Conservation (phyloP, 1,284 basidiomycete genomes). For the Inonotus obliquus region DNA sequence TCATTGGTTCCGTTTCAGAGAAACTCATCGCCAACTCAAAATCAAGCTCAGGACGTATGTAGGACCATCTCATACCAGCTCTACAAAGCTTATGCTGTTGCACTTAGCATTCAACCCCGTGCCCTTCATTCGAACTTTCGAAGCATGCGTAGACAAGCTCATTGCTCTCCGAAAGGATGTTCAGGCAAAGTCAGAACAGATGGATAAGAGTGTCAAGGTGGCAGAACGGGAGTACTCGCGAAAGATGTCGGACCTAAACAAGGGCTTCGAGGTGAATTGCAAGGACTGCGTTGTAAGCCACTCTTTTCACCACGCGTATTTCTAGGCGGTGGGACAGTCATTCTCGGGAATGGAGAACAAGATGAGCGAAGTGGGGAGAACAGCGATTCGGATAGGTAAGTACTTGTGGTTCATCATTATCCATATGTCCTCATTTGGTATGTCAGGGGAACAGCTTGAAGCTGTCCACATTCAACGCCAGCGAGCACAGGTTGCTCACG, state of each 20-base stretch:
- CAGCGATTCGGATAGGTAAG: slow-evolving; percentile 89
- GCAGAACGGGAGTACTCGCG: slow-evolving; percentile 93
- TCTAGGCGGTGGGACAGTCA: slow-evolving; percentile 74
- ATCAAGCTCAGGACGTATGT: slow-evolving; percentile 77
- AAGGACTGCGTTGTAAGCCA: not conserved
- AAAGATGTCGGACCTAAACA: slow-evolving; percentile 88
- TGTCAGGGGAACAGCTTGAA: slow-evolving; percentile 89
- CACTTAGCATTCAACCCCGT: slow-evolving; percentile 84
- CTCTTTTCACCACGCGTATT: not conserved
- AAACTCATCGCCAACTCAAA: slow-evolving; percentile 83
- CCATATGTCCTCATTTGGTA: not conserved
- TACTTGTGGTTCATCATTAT: slow-evolving; percentile 4
- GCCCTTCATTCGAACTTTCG: slow-evolving; percentile 91
- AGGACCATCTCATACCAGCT: not conserved
- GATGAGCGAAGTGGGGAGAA: slow-evolving; percentile 92
- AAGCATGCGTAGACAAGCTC: slow-evolving; percentile 83
- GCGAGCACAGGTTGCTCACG: slow-evolving; percentile 89
- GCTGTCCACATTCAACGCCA: slow-evolving; percentile 90
- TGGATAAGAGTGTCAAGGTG: slow-evolving; percentile 87
- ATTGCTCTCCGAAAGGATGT: slow-evolving; percentile 85
- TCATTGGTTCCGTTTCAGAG: slow-evolving; percentile 82
- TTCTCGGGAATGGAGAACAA: slow-evolving; percentile 82
- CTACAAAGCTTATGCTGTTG: not conserved
- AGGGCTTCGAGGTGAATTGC: slow-evolving; percentile 79
- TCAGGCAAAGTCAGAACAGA: slow-evolving; percentile 81